phyloP scores from a whole-genome alignment of 345 rosid species.

The Lumnitzera racemosa region DNA sequence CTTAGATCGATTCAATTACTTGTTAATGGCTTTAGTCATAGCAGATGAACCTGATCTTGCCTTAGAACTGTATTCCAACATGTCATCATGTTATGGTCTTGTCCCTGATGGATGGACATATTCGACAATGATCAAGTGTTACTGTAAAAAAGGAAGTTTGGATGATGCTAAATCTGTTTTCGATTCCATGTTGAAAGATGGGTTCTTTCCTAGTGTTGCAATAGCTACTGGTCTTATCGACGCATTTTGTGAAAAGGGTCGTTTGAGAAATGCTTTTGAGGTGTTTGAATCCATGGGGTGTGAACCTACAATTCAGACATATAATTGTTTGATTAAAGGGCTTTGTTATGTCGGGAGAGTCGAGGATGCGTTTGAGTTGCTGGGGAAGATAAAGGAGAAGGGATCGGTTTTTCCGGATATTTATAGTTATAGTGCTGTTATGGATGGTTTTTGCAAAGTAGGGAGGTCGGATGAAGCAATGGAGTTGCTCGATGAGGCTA shows the following conservation, averaged over 20 bases:
- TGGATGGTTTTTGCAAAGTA: slow-evolving; percentile 74
- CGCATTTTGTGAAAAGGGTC: slow-evolving; percentile 40
- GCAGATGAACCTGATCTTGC: slow-evolving; percentile 31
- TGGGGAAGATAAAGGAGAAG: slow-evolving; percentile 27
- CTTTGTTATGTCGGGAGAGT: slow-evolving; percentile 66
- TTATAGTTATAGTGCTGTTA: slow-evolving; percentile 46
- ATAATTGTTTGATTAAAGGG: slow-evolving; percentile 60
- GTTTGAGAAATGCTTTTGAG: slow-evolving; percentile 35
- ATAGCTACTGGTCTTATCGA: slow-evolving; percentile 32
- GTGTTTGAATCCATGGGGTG: slow-evolving; percentile 39
- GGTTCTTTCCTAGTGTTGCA: slow-evolving; percentile 29
- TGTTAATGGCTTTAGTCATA: slow-evolving; percentile 28
- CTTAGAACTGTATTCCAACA: slow-evolving; percentile 17
- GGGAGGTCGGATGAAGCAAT: slow-evolving; percentile 60
- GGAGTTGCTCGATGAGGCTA: slow-evolving; percentile 51
- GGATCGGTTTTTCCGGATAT: slow-evolving; percentile 32
- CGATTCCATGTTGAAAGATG: slow-evolving; percentile 32
- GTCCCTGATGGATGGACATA: slow-evolving; percentile 35
- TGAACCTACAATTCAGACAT: slow-evolving; percentile 33
- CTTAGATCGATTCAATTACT: slow-evolving; percentile 26
- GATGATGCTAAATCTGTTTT: slow-evolving; percentile 35
- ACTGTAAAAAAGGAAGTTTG: slow-evolving; percentile 30
- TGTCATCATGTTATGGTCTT: slow-evolving; percentile 18
- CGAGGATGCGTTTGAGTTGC: slow-evolving; percentile 46
- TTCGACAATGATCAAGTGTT: slow-evolving; percentile 33